Evolutionary conservation across 1,284 basidiomycete genomes (phyloP), one percentile per base, ranked within the genome.

Genomic region (Ustilago bromivora): DNA sequence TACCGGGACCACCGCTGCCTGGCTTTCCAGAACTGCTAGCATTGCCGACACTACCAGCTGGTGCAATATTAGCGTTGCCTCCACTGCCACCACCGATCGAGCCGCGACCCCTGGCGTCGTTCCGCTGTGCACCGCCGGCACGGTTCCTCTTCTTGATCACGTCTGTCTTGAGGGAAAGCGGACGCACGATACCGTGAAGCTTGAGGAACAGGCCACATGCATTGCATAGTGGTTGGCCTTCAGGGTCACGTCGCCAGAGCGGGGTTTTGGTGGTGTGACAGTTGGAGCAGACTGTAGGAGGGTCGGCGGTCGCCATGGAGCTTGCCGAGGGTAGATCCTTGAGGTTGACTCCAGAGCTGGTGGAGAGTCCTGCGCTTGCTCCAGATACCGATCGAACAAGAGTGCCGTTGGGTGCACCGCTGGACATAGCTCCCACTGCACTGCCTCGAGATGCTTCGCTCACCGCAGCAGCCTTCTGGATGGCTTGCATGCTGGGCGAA

Each of bases 221-320:
- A 66, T 88, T 88, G 80, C 87, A 98, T 66, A 98, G 87, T 38
- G 95, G 95, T 85, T 96, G 94, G 31, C 95, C 95, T 77, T 98
- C 95, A 1, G 95, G 94, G 88, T 98, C 95, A 78, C 96, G 89
- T 85, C 95, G 90, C 95, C 95, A 98, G 62, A 98, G 88, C 1
- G 95, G 95, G 47, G 95, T 98, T 86, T 95, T 98, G 35, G 94
- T 96, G 60, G 96, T 98, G 83, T 94, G 91, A 87, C 95, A 98
- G 86, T 98, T 98, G 12, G 93, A 95, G 86, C 95, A 98, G 34
- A 93, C 89, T 1, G 94, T 98, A 5, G 92, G 80, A 5, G 82
- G 76, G 38, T 82, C 82, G 12, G 78, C 74, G 1, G 68, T 77
- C 8, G 72, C 76, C 80, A 80, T 80, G 11, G 71, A 74, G 49